Percentiles rank a stretch among this genome's conserved stretches.
These are phyloP conservation scores for Aquilaria sinensis DNA, from an alignment of 345 rosid genomes.

Conservation along the genomic window DNA sequence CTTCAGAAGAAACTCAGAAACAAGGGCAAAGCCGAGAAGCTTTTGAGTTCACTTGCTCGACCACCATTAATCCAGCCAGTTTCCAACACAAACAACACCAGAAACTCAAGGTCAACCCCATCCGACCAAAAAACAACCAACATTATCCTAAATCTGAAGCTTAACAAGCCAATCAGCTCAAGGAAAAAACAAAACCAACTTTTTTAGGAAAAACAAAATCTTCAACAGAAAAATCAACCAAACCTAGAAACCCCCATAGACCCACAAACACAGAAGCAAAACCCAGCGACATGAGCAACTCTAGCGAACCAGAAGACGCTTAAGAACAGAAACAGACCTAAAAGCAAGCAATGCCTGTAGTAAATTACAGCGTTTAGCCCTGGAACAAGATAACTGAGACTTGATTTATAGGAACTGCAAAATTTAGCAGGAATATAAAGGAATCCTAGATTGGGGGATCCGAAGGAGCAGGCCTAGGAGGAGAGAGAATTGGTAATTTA, in stretches of 20 bases:
- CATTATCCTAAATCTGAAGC: conserved; percentile 6
- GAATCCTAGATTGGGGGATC: conserved; percentile 40
- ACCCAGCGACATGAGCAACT: conserved; percentile 1
- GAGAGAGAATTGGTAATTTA: background rate
- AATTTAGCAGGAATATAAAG: background rate
- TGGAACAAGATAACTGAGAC: background rate
- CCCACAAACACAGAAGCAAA: conserved; percentile 1
- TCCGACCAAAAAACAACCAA: background rate
- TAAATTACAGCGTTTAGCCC: background rate
- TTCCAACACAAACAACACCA: background rate
- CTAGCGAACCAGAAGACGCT: background rate
- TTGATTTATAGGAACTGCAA: conserved; percentile 1
- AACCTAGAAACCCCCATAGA: conserved; percentile 5
- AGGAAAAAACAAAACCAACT: background rate
- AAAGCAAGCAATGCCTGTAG: background rate
- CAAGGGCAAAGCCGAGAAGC: no score
- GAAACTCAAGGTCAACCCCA: conserved; percentile 7
- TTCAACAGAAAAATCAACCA: background rate
- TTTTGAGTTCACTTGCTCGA: no score
- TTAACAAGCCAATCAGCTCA: conserved; percentile 1
- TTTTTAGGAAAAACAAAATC: background rate
- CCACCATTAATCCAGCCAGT: conserved; percentile 3
- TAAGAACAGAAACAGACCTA: background rate
- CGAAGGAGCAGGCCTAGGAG: conserved; percentile 5
- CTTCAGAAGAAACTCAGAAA: background rate